These are phyloP conservation scores for Auriscalpium microsporum DNA, from an alignment of 768 basidiomycete genomes.

Conservation along the genomic window DNA sequence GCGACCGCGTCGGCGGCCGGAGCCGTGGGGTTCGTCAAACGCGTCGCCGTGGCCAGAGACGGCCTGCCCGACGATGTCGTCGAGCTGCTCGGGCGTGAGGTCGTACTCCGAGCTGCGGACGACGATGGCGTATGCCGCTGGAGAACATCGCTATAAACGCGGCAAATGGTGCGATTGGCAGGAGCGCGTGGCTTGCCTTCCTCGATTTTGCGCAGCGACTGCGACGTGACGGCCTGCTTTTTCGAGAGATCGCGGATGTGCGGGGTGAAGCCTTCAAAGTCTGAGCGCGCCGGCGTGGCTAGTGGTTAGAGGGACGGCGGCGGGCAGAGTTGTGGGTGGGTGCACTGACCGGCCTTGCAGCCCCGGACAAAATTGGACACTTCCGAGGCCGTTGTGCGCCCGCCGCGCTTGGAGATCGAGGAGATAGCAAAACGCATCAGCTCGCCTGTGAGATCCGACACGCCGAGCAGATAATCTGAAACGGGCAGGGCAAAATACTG, in stretches of 20 bases:
- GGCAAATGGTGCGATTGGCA: no score
- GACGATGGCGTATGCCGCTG: slow-evolving; percentile 66
- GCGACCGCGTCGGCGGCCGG: not conserved
- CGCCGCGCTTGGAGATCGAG: slow-evolving; percentile 59
- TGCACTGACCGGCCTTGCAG: slow-evolving; percentile 57
- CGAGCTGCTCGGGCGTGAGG: slow-evolving; percentile 55
- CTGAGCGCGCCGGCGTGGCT: slow-evolving; percentile 29
- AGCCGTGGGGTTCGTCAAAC: not conserved
- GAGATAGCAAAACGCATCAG: slow-evolving; percentile 94
- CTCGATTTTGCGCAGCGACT: slow-evolving; percentile 94
- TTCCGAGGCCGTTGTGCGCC: slow-evolving; percentile 50
- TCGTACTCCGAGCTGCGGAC: slow-evolving; percentile 71
- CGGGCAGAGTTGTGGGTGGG: not conserved
- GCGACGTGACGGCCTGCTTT: slow-evolving; percentile 79
- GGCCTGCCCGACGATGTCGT: slow-evolving; percentile 52
- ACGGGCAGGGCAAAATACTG: slow-evolving; percentile 72
- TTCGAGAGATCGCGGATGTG: slow-evolving; percentile 66
- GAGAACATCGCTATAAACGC: no score
- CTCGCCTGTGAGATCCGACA: slow-evolving; percentile 94
- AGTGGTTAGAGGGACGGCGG: not conserved
- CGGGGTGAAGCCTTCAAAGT: slow-evolving; percentile 71
- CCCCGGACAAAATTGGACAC: slow-evolving; percentile 65
- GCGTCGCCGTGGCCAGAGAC: slow-evolving; percentile 1
- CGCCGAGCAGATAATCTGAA: slow-evolving; percentile 84
- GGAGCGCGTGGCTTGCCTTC: slow-evolving; percentile 47